These are phyloP conservation scores for Tricholoma bakamatsutake DNA, from an alignment of 768 basidiomycete genomes.

Conservation along the genomic window DNA sequence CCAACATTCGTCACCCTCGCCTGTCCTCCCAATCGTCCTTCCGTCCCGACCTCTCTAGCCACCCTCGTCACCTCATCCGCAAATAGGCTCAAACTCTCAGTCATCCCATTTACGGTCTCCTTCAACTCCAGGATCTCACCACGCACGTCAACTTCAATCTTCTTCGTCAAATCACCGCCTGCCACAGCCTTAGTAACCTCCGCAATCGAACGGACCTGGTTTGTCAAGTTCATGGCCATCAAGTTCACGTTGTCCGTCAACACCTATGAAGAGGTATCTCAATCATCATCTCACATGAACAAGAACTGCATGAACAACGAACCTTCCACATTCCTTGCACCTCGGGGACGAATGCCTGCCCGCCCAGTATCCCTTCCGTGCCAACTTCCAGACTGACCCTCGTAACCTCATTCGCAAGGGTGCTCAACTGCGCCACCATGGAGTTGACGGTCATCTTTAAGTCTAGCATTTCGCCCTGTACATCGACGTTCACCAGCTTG, in stretches of 20 bases:
- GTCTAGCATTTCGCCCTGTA: constrained; percentile 92
- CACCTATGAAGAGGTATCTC: constrained; percentile 22
- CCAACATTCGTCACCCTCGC: constrained; percentile 91
- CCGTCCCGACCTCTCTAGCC: constrained; percentile 30
- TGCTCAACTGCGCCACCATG: constrained; percentile 78
- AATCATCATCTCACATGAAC: not conserved
- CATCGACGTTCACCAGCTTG: constrained; percentile 85
- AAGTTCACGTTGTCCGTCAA: constrained; percentile 80
- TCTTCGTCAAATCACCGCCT: constrained; percentile 68
- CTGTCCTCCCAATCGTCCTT: constrained; percentile 91
- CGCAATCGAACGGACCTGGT: constrained; percentile 82
- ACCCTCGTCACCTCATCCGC: constrained; percentile 80
- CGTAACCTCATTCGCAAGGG: constrained; percentile 79
- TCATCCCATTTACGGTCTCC: constrained; percentile 96
- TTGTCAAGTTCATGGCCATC: constrained; percentile 88
- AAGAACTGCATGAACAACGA: not conserved
- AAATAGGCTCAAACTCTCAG: constrained; percentile 77
- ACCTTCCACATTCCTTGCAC: constrained; percentile 94
- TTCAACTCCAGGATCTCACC: constrained; percentile 90
- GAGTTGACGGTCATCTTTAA: constrained; percentile 83
- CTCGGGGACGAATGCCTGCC: constrained; percentile 83
- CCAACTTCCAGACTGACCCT: constrained; percentile 90
- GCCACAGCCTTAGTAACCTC: constrained; percentile 96
- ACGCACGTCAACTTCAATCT: constrained; percentile 81
- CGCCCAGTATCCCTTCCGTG: constrained; percentile 74